phyloP scores from a whole-genome alignment of 2,329 filamentous ascomycete genomes.

The Blastomyces silverae region DNA sequence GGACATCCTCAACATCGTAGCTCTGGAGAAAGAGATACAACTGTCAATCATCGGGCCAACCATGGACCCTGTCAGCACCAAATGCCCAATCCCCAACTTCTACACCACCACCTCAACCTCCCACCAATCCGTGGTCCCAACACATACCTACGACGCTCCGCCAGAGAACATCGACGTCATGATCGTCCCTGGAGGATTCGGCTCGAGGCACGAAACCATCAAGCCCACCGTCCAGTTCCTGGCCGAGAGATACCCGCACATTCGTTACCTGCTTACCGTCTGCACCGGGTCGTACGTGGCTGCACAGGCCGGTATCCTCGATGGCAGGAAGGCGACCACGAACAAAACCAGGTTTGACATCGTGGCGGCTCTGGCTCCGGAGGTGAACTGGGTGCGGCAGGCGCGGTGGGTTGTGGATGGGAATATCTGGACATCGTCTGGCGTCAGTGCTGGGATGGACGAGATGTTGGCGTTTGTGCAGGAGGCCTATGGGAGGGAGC shows the following conservation, averaged over 20 bases:
- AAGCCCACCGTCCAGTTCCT: constrained; percentile 44
- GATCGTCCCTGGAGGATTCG: constrained; percentile 58
- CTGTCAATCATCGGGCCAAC: constrained; percentile 31
- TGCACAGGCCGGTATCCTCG: constrained; percentile 54
- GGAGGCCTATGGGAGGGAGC: constrained; percentile 48
- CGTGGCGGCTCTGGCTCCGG: constrained; percentile 44
- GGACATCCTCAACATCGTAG: constrained; percentile 39
- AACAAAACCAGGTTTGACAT: constrained; percentile 56
- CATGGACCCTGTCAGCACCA: constrained; percentile 32
- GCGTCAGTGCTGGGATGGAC: constrained; percentile 59
- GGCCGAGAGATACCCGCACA: constrained; percentile 38
- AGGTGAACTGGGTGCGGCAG: constrained; percentile 54
- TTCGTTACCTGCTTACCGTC: constrained; percentile 56
- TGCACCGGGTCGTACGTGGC: constrained; percentile 59
- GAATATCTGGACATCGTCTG: constrained; percentile 60
- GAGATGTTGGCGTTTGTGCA: constrained; percentile 53
- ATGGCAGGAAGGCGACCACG: constrained; percentile 56
- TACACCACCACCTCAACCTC: constrained; percentile 25
- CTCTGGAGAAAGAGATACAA: constrained; percentile 22
- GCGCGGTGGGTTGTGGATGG: constrained; percentile 61
- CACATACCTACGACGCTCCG: constrained; percentile 50
- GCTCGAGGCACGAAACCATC: constrained; percentile 34
- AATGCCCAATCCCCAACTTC: constrained; percentile 18
- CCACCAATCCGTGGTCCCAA: constrained; percentile 41
- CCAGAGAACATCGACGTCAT: constrained; percentile 53